Evolutionary conservation across 1,284 basidiomycete species (phyloP).

Genomic region (Abortiporus biennis): DNA sequence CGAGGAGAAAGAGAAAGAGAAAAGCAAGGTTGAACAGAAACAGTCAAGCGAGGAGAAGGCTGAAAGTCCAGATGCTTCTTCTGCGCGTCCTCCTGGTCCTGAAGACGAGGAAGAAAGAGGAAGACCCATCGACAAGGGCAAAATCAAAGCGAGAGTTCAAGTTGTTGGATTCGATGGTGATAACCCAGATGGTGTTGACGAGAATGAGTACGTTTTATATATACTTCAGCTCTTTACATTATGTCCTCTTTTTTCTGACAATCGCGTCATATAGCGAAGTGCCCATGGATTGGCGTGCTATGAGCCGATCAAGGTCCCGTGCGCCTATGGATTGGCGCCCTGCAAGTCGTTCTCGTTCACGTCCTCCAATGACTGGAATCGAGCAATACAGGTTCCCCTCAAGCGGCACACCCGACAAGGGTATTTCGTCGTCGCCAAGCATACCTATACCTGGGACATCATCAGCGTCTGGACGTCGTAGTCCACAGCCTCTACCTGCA

Average conservation of each 20-base stretch:
- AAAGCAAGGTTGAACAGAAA: constrained; percentile 15
- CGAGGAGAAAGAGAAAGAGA: constrained; percentile 38
- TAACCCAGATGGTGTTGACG: constrained; percentile 62
- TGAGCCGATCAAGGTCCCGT: constrained; percentile 88
- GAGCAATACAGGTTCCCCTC: constrained; percentile 29
- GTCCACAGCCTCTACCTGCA: constrained; percentile 30
- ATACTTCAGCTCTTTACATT: constrained; percentile 18
- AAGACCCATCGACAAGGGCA: constrained; percentile 68
- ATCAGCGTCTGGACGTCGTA: constrained; percentile 43
- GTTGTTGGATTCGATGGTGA: constrained; percentile 76
- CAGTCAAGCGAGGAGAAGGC: constrained; percentile 13
- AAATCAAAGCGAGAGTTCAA: constrained; percentile 63
- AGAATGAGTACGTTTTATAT: constrained; percentile 70
- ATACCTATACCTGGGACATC: constrained; percentile 49
- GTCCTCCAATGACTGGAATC: constrained; percentile 47
- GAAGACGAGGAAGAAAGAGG: constrained; percentile 38
- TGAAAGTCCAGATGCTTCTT: constrained; percentile 13
- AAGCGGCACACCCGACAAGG: constrained; percentile 25
- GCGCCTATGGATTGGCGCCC: constrained; percentile 84
- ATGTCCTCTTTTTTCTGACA: constrained; percentile 16
- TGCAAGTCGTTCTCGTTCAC: constrained; percentile 67
- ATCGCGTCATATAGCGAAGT: constrained; percentile 23
- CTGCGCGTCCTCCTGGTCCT: constrained; percentile 14
- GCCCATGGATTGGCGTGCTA: constrained; percentile 91
- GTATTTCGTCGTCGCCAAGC: constrained; percentile 30